phyloP scores from a whole-genome alignment of 2,329 filamentous ascomycete species.

The Metarhizium anisopliae region DNA sequence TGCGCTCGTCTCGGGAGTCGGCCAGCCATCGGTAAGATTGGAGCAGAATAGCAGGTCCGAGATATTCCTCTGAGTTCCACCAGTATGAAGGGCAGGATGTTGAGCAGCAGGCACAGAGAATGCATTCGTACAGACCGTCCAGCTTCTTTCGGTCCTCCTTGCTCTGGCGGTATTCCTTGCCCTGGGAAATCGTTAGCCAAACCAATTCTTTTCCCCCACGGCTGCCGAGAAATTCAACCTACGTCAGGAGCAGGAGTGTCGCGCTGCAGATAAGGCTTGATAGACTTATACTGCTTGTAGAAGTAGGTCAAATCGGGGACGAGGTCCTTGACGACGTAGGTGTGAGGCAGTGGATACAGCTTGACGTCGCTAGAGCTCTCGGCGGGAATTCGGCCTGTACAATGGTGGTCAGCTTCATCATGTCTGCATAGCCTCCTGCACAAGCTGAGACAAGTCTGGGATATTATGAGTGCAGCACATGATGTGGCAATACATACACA shows the following conservation, averaged over 20 bases:
- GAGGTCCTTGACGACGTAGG: slow-evolving; percentile 98
- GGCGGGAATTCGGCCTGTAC: slow-evolving; percentile 79
- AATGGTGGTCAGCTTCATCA: neutral
- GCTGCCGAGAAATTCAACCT: slow-evolving; percentile 29
- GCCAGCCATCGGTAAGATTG: slow-evolving; percentile 97
- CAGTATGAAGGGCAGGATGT: slow-evolving; percentile 99
- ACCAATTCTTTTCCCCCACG: neutral
- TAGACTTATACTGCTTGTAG: slow-evolving; percentile 99
- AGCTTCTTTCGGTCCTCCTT: slow-evolving; percentile 93
- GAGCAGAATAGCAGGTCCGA: slow-evolving; percentile 90
- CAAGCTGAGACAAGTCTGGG: neutral
- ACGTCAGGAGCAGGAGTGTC: slow-evolving; percentile 77
- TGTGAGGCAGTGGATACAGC: slow-evolving; percentile 97
- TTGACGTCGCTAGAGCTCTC: slow-evolving; percentile 74
- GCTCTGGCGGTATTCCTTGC: slow-evolving; percentile 83
- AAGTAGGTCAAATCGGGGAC: slow-evolving; percentile 97
- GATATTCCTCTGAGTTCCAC: slow-evolving; percentile 99
- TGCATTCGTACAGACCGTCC: slow-evolving; percentile 97
- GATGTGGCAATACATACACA: slow-evolving; percentile 61
- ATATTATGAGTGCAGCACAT: too few species aligned
- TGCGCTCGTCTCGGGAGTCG: slow-evolving; percentile 90
- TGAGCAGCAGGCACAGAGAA: slow-evolving; percentile 97
- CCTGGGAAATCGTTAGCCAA: slow-evolving; percentile 39
- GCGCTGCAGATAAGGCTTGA: slow-evolving; percentile 96
- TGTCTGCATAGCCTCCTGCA: neutral